Conservation (phyloP, 2,329 filamentous ascomycete species). For the Myriangium duriaei region DNA sequence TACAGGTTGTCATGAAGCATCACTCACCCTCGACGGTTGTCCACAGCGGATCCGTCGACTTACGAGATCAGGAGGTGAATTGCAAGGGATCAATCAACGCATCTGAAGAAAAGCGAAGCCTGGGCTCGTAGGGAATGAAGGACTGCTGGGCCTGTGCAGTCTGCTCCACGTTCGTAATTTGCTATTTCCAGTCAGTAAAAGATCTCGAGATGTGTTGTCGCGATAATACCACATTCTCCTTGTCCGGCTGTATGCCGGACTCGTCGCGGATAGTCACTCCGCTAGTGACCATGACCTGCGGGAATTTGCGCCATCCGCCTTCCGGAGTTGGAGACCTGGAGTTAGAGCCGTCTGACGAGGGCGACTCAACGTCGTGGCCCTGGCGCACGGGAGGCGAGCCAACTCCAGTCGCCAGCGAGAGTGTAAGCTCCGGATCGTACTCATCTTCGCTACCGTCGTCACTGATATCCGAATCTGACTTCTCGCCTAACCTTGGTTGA, state of each 20-base stretch:
- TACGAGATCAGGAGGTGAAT: not conserved
- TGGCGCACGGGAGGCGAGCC: too few relatives aligned
- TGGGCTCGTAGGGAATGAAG: not conserved
- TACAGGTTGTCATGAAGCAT: constrained; percentile 5
- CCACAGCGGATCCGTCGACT: constrained; percentile 4
- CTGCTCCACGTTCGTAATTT: too few relatives aligned
- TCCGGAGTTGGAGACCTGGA: not conserved
- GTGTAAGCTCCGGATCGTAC: constrained; percentile 2
- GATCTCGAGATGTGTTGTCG: not conserved
- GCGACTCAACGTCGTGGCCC: too few relatives aligned
- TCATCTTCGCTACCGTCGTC: constrained; percentile 3
- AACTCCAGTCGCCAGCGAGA: too few relatives aligned
- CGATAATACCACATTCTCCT: not conserved
- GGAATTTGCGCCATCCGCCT: not conserved
- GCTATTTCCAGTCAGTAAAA: too few relatives aligned
- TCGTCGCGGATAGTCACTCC: not conserved
- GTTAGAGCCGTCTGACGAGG: too few relatives aligned
- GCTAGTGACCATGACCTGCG: not conserved
- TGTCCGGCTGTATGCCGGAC: not conserved
- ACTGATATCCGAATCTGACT: too few relatives aligned
- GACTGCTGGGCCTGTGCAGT: not conserved
- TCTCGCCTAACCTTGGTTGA: too few relatives aligned
- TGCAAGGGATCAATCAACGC: not conserved
- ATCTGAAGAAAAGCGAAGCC: not conserved
- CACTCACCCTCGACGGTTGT: constrained; percentile 10